Percentiles rank a stretch among this genome's conserved stretches.
Conservation (phyloP, 2,329 filamentous ascomycete genomes). For the Colletotrichum tropicale region DNA sequence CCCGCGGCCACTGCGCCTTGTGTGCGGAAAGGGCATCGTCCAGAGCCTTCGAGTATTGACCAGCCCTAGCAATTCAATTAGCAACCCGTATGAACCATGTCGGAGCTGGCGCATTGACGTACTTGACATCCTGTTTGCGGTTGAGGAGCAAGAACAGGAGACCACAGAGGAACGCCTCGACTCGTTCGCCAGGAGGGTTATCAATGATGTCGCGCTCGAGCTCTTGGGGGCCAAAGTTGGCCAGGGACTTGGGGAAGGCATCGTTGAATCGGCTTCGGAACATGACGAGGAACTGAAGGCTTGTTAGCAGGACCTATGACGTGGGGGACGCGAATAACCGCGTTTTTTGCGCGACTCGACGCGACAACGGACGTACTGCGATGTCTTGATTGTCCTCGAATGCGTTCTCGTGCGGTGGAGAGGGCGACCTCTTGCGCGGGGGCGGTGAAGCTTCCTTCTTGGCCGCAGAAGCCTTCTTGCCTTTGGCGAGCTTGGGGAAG, state of each 20-base stretch:
- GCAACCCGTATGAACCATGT: neutral
- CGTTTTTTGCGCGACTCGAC: slow-evolving; percentile 47
- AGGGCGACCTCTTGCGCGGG: slow-evolving; percentile 80
- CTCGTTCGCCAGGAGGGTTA: slow-evolving; percentile 78
- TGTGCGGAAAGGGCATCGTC: slow-evolving; percentile 91
- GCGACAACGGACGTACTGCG: slow-evolving; percentile 72
- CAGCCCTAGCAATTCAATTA: slow-evolving; percentile 63
- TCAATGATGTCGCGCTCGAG: slow-evolving; percentile 87
- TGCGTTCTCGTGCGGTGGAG: slow-evolving; percentile 88
- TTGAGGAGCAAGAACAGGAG: slow-evolving; percentile 88
- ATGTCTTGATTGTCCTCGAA: slow-evolving; percentile 91
- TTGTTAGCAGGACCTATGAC: slow-evolving; percentile 35
- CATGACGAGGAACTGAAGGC: slow-evolving; percentile 90
- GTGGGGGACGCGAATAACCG: slow-evolving; percentile 55
- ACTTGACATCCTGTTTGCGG: slow-evolving; percentile 99
- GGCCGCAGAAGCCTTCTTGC: slow-evolving; percentile 40
- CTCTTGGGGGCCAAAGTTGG: slow-evolving; percentile 94
- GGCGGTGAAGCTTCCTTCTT: slow-evolving; percentile 67
- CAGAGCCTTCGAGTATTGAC: slow-evolving; percentile 89
- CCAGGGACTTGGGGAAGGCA: slow-evolving; percentile 83
- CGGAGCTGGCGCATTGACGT: slow-evolving; percentile 40
- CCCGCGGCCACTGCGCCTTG: slow-evolving; percentile 84
- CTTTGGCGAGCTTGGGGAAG: slow-evolving; percentile 63
- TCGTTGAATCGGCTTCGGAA: slow-evolving; percentile 94
- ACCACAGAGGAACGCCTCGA: slow-evolving; percentile 88